These are phyloP conservation scores for Coniosporium tulheliwenetii DNA, from an alignment of 2,329 filamentous ascomycete species.

Conservation along the genomic window DNA sequence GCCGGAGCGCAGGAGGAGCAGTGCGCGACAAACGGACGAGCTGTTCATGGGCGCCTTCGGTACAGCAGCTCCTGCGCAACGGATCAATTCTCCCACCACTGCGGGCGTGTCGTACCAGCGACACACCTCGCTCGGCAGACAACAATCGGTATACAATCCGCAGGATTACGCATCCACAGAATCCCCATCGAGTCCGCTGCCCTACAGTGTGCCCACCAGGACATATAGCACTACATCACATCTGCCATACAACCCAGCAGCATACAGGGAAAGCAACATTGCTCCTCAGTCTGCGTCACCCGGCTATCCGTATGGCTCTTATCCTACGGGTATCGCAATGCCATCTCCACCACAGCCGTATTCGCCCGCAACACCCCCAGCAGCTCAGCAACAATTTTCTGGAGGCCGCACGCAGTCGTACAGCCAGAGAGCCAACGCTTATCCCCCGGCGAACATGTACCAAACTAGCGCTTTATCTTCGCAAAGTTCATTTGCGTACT, in stretches of 20 bases:
- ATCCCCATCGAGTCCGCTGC: conserved; percentile 56
- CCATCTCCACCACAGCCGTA: too few relatives aligned
- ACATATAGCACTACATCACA: conserved; percentile 17
- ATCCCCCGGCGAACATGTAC: too few relatives aligned
- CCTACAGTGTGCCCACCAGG: conserved; percentile 30
- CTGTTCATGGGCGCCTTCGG: conserved; percentile 39
- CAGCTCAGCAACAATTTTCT: too few relatives aligned
- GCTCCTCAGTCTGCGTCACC: too few relatives aligned
- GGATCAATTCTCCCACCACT: background rate
- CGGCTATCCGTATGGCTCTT: too few relatives aligned
- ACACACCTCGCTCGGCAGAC: background rate
- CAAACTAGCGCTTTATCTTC: too few relatives aligned
- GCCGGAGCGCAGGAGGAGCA: conserved; percentile 14
- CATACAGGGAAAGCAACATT: conserved; percentile 20
- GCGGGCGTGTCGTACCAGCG: conserved; percentile 2
- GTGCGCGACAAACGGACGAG: conserved; percentile 36
- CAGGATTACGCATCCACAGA: conserved; percentile 33
- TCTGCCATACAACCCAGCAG: conserved; percentile 28
- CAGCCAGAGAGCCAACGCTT: too few relatives aligned
- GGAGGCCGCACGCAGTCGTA: too few relatives aligned
- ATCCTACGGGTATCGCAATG: too few relatives aligned
- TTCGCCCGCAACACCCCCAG: too few relatives aligned
- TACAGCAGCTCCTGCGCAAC: background rate
- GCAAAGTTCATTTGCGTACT: too few relatives aligned
- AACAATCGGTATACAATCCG: conserved; percentile 42